Conservation (phyloP, 1,284 basidiomycete genomes). For the Clitocybe nebularis region DNA sequence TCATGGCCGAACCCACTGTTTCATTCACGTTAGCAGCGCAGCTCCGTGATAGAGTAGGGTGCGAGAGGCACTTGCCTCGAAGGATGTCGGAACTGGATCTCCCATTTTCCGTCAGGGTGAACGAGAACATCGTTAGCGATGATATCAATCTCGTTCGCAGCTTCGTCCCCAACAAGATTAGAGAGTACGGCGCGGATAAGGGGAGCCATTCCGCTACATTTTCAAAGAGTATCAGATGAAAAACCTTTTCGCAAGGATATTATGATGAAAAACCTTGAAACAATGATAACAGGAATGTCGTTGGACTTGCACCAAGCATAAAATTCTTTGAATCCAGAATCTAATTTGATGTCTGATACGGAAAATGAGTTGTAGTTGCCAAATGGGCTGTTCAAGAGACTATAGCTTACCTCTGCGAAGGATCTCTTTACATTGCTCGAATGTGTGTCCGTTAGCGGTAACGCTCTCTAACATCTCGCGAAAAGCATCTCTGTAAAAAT, state of each 20-base stretch:
- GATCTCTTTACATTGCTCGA: constrained; percentile 78
- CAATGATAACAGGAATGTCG: constrained; percentile 86
- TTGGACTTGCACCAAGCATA: constrained; percentile 75
- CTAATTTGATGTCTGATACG: constrained; percentile 72
- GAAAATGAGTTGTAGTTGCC: background rate
- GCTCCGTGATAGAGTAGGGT: background rate
- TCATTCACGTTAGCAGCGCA: constrained; percentile 1
- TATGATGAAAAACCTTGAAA: constrained; percentile 62
- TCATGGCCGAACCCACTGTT: constrained; percentile 84
- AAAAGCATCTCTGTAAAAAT: constrained; percentile 65
- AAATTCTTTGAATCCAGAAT: constrained; percentile 85
- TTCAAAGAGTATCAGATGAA: background rate
- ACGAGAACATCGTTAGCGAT: constrained; percentile 84
- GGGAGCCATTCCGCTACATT: constrained; percentile 81
- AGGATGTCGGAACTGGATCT: constrained; percentile 85
- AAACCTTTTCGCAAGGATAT: background rate
- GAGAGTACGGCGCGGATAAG: constrained; percentile 85
- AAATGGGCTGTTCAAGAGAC: background rate
- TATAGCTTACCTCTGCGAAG: constrained; percentile 39
- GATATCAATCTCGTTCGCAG: constrained; percentile 77
- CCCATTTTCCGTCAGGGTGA: constrained; percentile 71
- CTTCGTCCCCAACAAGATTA: constrained; percentile 71
- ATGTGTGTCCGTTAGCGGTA: constrained; percentile 57
- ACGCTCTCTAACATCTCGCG: constrained; percentile 77
- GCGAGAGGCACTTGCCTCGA: constrained; percentile 48